Evolutionary conservation across 768 basidiomycete species (phyloP), one percentile per base, ranked within the genome.

Genomic region (Kockovaella imperatae): DNA sequence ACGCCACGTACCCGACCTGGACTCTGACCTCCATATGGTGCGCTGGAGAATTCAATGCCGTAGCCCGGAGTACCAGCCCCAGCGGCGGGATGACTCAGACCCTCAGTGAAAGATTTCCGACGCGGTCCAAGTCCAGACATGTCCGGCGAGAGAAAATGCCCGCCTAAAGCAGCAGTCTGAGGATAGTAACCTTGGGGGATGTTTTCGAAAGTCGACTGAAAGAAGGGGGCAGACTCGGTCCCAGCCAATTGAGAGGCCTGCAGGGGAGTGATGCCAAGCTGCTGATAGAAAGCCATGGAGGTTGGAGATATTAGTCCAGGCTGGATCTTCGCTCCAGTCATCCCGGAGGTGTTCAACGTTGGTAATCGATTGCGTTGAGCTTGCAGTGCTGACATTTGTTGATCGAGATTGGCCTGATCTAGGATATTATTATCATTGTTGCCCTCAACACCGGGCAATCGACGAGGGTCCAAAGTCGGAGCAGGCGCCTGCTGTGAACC

Each of bases 11-110:
- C 35, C 25, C 34, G 28, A 5, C 55, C 41, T 2, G 45, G 38
- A 17, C 41, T 28, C 18, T 53, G 28, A 15, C 24, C 36, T 4
- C 47, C 54, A 25, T 41, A 47, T 24, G 51, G 48, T 2, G 31
- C 29, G 24, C 26, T 35, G 14, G 46, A 40, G 30, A 67, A 58
- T 18, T 56, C 61, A 4, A 63, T 48, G 10, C 64, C 64, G 44
- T 67, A 67, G 1, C 64, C 64, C 4, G 64, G 64, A 36, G 64
- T 67, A 14, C 64, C 64, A 2, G 52, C 55, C 18, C 64, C 64
- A 10, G 57, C 54, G n/a, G 64, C 64, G 38, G 57, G 64, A 50
- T 67, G 64, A 11, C 15, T 17, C 35, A 38, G n/a, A 13, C 49
- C 61, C 30, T 60, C 61, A 3, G 49, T 54, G 36, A 63, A 57